phyloP scores from a whole-genome alignment of 768 basidiomycete species.

The Rhizopogon vesiculosus region DNA sequence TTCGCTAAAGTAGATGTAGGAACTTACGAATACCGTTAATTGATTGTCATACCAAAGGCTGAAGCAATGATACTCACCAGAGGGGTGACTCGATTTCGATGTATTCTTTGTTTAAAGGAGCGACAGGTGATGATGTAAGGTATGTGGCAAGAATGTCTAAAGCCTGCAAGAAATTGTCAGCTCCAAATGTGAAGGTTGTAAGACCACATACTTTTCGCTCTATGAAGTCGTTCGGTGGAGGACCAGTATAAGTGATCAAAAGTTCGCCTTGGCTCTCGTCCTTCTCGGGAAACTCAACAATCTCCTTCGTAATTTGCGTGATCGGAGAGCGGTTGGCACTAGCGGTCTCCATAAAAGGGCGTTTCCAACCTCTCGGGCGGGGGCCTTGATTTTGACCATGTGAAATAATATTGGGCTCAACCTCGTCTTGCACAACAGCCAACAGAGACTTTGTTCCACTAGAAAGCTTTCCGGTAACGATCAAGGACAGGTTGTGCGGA shows the following conservation, averaged over 20 bases:
- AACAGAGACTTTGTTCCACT: conserved; percentile 73
- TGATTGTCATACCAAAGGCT: not conserved
- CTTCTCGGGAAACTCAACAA: conserved; percentile 92
- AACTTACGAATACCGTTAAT: conserved; percentile 37
- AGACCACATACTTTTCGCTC: conserved; percentile 53
- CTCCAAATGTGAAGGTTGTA: not conserved
- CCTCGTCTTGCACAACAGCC: conserved; percentile 71
- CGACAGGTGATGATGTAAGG: conserved; percentile 78
- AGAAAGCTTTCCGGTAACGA: conserved; percentile 84
- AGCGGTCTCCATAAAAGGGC: conserved; percentile 88
- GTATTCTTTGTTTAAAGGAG: conserved; percentile 86
- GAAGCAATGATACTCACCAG: conserved; percentile 47
- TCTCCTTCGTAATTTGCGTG: conserved; percentile 47
- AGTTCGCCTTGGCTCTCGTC: conserved; percentile 95
- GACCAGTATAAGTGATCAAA: conserved; percentile 71
- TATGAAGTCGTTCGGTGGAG: conserved; percentile 64
- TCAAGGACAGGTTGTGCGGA: conserved; percentile 87
- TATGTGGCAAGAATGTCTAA: conserved; percentile 85
- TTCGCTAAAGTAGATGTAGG: conserved; percentile 82
- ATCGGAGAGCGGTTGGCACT: conserved; percentile 61
- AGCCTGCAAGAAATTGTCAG: conserved; percentile 42
- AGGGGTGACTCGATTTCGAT: conserved; percentile 88
- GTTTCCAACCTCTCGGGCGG: conserved; percentile 79
- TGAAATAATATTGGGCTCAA: conserved; percentile 77
- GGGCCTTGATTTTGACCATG: conserved; percentile 71